A percentile compares a stretch with the other conserved stretches of the same genome.
These are phyloP conservation scores for Ogataea nitratoaversa DNA, from an alignment of 805 yeast species.

Conservation along the genomic window DNA sequence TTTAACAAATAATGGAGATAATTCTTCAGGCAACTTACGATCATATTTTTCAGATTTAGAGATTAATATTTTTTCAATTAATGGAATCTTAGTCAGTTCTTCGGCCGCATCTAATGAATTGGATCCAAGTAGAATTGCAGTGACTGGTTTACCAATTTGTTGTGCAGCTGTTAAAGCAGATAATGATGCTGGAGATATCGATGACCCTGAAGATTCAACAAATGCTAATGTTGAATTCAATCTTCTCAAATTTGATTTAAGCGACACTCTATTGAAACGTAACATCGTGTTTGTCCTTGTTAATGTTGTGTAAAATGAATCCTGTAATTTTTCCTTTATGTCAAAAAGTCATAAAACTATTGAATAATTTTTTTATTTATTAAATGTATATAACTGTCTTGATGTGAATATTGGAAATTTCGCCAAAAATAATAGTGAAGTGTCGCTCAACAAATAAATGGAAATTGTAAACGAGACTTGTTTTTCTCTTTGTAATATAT, in stretches of 20 bases:
- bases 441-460: not conserved
- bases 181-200: constrained; percentile 62
- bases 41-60: constrained; percentile 58
- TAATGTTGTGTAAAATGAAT: too few relatives aligned
- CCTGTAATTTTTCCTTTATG: too few relatives aligned
- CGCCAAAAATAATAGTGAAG: not conserved
- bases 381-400: not conserved
- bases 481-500: too few relatives aligned
- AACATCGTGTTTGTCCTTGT: too few relatives aligned
- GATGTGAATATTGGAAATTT: too few relatives aligned
- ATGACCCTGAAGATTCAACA: constrained; percentile 57
- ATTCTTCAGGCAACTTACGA: constrained; percentile 73
- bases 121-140: constrained; percentile 73
- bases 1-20: constrained; percentile 61
- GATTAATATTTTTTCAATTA: constrained; percentile 51
- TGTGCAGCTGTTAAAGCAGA: constrained; percentile 75
- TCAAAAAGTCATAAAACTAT: too few relatives aligned
- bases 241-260: too few relatives aligned
- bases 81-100: constrained; percentile 49
- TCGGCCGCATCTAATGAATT: constrained; percentile 47
- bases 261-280: too few relatives aligned
- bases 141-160: constrained; percentile 69
- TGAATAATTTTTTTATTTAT: not conserved
- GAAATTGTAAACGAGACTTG: not conserved
- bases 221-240: constrained; percentile 71